These are phyloP conservation scores for Colletotrichum liaoningense DNA, from an alignment of 2,329 filamentous ascomycete genomes.

Conservation along the genomic window DNA sequence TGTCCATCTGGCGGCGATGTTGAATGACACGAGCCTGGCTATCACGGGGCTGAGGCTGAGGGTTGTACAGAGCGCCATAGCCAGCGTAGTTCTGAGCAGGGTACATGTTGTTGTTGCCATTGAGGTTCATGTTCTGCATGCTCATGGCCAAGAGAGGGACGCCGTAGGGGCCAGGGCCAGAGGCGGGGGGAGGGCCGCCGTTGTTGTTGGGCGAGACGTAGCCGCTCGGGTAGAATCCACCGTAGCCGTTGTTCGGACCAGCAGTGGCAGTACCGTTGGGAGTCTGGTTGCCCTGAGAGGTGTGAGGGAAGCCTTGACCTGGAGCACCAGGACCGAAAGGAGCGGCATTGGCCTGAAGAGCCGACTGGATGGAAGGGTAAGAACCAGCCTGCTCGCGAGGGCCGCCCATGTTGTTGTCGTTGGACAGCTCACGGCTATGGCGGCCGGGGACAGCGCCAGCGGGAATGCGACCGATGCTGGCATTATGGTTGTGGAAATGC, in stretches of 20 bases:
- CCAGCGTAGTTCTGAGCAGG: constrained; percentile 67
- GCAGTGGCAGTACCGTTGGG: constrained; percentile 18
- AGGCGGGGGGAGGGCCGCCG: constrained; percentile 19
- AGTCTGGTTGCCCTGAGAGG: constrained; percentile 40
- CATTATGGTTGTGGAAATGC: constrained; percentile 82
- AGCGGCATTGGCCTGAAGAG: constrained; percentile 82
- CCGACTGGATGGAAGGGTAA: constrained; percentile 74
- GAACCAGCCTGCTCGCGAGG: constrained; percentile 57
- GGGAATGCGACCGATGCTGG: constrained; percentile 83
- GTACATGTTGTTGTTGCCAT: constrained; percentile 55
- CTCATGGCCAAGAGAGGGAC: constrained; percentile 74
- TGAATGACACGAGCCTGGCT: constrained; percentile 82
- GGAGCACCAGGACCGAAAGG: constrained; percentile 77
- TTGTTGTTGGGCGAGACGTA: constrained; percentile 24
- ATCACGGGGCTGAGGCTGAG: constrained; percentile 72
- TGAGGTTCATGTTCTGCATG: constrained; percentile 75
- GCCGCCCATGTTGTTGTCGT: constrained; percentile 54
- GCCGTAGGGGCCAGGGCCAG: constrained; percentile 43
- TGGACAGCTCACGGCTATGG: constrained; percentile 79
- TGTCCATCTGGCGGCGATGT: constrained; percentile 79
- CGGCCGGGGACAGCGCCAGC: constrained; percentile 72
- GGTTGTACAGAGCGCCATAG: constrained; percentile 64
- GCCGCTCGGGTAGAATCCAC: constrained; percentile 28
- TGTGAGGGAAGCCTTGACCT: constrained; percentile 42
- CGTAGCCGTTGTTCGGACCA: constrained; percentile 24